Base-by-base conservation (phyloP, 768 basidiomycete genomes). In the Clitopilus hobsonii region DNA sequence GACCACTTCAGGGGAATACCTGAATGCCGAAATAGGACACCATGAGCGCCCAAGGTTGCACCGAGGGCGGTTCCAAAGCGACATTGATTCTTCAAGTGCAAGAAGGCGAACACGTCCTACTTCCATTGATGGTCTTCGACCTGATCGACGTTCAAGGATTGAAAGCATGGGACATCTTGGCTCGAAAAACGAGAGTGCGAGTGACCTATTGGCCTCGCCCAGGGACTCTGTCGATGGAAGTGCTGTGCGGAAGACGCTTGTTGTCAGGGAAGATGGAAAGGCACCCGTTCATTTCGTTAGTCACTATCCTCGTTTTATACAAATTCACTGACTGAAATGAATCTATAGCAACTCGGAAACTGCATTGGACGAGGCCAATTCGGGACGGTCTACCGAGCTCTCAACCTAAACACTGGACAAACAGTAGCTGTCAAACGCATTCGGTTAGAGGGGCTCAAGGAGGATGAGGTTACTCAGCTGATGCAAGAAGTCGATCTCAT, bases 361-460 rank as follows among this genome's bases (percentile, higher is more conserved):
- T 95, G 93, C 67, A 96, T 99, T 59, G 96, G 96, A 1, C 85
- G 91, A 49, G 96, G 96, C 6, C 96, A 98, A 73, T 98, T 98
- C 69, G 96, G 96, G 25, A 84, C 94, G 7, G 96, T 98, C 5
- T 98, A 96, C 69, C 85, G 93, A 13, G 95, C 96, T 11, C 77
- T 99, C 55, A 95, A 99, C 68, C 73, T 98, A 68, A 88, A 89
- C 58, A 94, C 89, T 1, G 96, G 96, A 14, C 91, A 96, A 69
- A 96, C 92, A 84, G 94, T 96, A n/a, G 96, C 96, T n/a, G 93
- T 98, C 51, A 99, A 99, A 74, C 86, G 93, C 26, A 96, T 99
- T 62, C 78, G 88, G 51, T 75, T 98, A 30, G 90, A 91, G 51
- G 96, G 94, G 6, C 75, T 97, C 64, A 88, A 89, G 67, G 94